phyloP scores from a whole-genome alignment of 306 rosid genomes.

The Sindora glabra region DNA sequence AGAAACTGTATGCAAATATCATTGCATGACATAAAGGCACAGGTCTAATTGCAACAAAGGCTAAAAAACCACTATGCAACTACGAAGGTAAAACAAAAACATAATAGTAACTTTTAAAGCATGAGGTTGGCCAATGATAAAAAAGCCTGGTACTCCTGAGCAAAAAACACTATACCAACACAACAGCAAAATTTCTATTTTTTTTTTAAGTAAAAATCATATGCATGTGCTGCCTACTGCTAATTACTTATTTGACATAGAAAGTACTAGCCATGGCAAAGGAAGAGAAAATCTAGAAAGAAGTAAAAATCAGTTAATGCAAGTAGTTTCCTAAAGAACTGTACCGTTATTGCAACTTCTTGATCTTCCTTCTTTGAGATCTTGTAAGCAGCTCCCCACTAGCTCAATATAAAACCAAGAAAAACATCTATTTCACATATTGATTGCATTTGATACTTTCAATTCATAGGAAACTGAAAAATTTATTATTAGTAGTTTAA shows the following conservation, averaged over 20 bases:
- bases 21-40: not conserved
- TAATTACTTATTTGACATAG: not conserved
- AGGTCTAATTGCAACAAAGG: not conserved
- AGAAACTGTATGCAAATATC: not conserved
- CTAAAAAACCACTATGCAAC: not conserved
- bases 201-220: not conserved
- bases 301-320: not conserved
- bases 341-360: slow-evolving; percentile 64
- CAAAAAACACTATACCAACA: not conserved
- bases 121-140: not conserved
- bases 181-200: not conserved
- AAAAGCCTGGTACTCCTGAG: no score
- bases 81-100: not conserved
- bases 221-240: not conserved
- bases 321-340: not conserved
- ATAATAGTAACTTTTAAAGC: not conserved
- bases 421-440: slow-evolving; percentile 2
- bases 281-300: not conserved
- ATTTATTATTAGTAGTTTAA: not conserved
- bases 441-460: slow-evolving; percentile 15
- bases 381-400: slow-evolving; percentile 97
- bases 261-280: not conserved
- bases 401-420: slow-evolving; percentile 29
- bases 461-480: not conserved
- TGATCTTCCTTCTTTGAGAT: slow-evolving; percentile 68